Conservation (phyloP, 208 protist species). For the Acanthamoeba lenticulata region DNA sequence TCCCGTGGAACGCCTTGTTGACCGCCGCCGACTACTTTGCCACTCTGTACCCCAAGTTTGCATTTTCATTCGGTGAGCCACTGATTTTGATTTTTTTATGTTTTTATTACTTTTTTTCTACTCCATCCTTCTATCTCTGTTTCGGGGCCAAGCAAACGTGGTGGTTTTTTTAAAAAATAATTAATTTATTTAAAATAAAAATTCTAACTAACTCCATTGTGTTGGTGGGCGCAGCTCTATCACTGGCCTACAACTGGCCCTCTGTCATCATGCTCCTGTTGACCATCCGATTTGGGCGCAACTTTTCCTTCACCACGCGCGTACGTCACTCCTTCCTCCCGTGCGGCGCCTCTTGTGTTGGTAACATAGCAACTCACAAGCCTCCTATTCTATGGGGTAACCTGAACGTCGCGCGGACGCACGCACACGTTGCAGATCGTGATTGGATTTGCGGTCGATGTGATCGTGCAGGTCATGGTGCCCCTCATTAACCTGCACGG, state of each 20-base stretch:
- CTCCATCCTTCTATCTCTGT: neutral
- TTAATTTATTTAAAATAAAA: neutral
- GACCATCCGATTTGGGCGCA: conserved; percentile 59
- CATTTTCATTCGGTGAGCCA: conserved; percentile 66
- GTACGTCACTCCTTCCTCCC: conserved; percentile 5
- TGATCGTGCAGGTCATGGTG: conserved; percentile 60
- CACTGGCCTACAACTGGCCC: conserved; percentile 75
- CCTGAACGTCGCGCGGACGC: no score
- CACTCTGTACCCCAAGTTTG: conserved; percentile 57
- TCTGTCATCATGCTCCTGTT: conserved; percentile 72
- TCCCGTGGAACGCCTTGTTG: conserved; percentile 74
- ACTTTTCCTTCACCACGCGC: conserved; percentile 69
- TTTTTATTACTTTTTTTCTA: neutral
- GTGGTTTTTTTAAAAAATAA: neutral
- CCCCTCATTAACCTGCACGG: conserved; percentile 71
- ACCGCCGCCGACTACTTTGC: conserved; percentile 70
- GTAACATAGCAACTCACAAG: neutral
- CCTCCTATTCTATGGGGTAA: no score
- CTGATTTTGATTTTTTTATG: neutral
- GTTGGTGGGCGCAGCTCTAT: conserved; percentile 1
- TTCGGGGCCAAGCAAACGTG: no score
- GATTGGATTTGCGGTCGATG: conserved; percentile 7
- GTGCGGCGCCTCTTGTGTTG: neutral
- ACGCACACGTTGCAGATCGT: neutral
- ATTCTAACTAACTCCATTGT: no score